Evolutionary conservation across 1,139 yeast genomes (phyloP), one percentile per base, ranked within the genome.

Genomic region (Pneumocystis wakefieldiae): DNA sequence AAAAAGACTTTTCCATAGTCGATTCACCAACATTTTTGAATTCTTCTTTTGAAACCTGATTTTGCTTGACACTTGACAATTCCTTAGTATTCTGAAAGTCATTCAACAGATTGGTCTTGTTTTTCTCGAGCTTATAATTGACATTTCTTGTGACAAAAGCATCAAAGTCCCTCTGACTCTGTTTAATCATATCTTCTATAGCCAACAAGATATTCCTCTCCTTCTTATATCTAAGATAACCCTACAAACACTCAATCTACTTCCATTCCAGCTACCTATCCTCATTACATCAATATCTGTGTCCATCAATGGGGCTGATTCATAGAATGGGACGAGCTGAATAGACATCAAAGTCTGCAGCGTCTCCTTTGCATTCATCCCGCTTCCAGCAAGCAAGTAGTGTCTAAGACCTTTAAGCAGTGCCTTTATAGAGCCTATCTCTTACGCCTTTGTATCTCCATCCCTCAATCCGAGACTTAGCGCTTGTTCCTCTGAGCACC

Each of bases 371-470:
- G 95, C 87, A 64, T 89, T 85, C 63, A 91, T 80, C 0, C 96
- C 97, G 71, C 94, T 86, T 0, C 94, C 87, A 1, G 97, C 96
- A 64, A 92, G 78, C 60, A 91, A 76, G 72, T 91, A 91, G 70
- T 90, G 97, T 0, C 72, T 69, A 61, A 19, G 3, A 5, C 48
- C 7, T 3, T 35, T 15, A 57, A 36, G 64, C 70, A 73, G 64
- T 72, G 70, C 10, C 72, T 71, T 12, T 75, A 36, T 14, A n/a
- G n/a, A n/a, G n/a, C n/a, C n/a, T 12, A 24, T 48, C 14, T 17
- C 70, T 53, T 70, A 74, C 68, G 97, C 97, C 70, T 86, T 87
- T 1, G 96, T 87, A 71, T 81, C 86, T 67, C 83, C 81, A 24
- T 76, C 73, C 14, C 72, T 15, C 59, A 78, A 57, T 78, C 75